phyloP scores from a whole-genome alignment of 192 early-diverging fungal genomes.

The Coemansia sp. region DNA sequence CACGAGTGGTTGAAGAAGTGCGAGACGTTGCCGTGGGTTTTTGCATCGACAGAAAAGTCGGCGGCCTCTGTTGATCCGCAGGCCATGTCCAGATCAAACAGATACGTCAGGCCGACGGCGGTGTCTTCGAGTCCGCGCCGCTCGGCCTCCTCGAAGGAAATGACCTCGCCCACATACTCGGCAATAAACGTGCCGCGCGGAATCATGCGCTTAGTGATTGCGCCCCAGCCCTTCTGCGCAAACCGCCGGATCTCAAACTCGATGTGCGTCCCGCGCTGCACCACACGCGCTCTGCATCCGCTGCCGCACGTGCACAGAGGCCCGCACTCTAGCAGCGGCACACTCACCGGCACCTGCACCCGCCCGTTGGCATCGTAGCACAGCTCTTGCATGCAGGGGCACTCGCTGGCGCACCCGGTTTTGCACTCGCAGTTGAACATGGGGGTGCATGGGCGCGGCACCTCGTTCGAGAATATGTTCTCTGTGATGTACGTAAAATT shows the following conservation, averaged over 20 bases:
- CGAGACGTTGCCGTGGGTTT: conserved; percentile 84
- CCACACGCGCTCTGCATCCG: conserved; percentile 41
- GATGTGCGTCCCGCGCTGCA: conserved; percentile 40
- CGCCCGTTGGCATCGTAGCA: conserved; percentile 40
- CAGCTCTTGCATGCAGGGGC: conserved; percentile 22
- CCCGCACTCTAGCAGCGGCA: conserved; percentile 44
- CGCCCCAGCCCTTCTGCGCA: conserved; percentile 52
- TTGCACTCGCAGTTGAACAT: conserved; percentile 39
- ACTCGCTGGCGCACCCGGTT: conserved; percentile 15
- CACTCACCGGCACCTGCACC: conserved; percentile 5
- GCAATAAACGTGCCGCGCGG: conserved; percentile 77
- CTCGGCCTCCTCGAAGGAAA: conserved; percentile 75
- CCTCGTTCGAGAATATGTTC: conserved; percentile 34
- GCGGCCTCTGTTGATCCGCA: conserved; percentile 88
- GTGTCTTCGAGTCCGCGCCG: conserved; percentile 54
- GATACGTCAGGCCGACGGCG: conserved; percentile 39
- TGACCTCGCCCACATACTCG: conserved; percentile 97
- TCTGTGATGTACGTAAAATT: conserved; percentile 46
- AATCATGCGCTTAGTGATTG: conserved; percentile 22
- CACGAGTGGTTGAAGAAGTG: conserved; percentile 99
- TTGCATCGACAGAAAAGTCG: conserved; percentile 93
- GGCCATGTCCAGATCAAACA: conserved; percentile 78
- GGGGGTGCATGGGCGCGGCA: conserved; percentile 44
- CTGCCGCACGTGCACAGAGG: conserved; percentile 37
- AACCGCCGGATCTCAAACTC: conserved; percentile 46